Conservation (phyloP, 163 green algal species). For the Scenedesmus sp. region DNA sequence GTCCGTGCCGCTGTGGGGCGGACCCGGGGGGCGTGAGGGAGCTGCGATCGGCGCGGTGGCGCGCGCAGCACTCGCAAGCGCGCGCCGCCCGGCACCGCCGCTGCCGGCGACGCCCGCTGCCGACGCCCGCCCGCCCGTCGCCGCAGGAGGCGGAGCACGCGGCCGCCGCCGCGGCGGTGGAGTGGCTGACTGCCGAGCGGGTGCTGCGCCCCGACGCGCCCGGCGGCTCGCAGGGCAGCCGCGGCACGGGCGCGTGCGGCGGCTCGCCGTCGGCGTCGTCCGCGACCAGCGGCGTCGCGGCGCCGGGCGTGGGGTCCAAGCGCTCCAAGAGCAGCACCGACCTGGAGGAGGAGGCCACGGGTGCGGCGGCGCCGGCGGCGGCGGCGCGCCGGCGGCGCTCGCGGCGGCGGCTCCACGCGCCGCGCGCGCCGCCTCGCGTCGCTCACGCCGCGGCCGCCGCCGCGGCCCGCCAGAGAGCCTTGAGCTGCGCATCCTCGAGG, state of each 20-base stretch:
- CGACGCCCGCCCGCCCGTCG: no score
- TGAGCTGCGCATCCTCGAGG: constrained; percentile 39
- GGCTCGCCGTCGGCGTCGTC: constrained; percentile 22
- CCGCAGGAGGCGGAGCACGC: constrained; percentile 44
- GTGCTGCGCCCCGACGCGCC: constrained; percentile 28
- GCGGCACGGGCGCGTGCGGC: not conserved
- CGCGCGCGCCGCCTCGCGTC: no score
- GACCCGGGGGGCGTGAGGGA: no score
- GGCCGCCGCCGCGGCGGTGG: constrained; percentile 34
- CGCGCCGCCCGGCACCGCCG: no score
- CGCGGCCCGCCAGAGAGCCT: constrained; percentile 40
- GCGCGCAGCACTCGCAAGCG: no score
- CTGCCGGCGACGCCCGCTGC: no score
- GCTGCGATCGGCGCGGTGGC: no score
- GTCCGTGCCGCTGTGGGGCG: not conserved
- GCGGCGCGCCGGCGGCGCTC: no score
- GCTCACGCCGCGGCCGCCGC: no score
- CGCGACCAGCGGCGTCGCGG: constrained; percentile 4
- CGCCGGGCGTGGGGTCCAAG: constrained; percentile 33
- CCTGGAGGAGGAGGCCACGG: constrained; percentile 35
- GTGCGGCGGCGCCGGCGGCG: no score
- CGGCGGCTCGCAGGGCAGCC: constrained; percentile 22
- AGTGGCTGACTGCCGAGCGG: constrained; percentile 23
- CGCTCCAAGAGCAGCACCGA: constrained; percentile 34
- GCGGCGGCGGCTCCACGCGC: no score